phyloP scores from a whole-genome alignment of 2,329 filamentous ascomycete species.

The Fusarium sp. region DNA sequence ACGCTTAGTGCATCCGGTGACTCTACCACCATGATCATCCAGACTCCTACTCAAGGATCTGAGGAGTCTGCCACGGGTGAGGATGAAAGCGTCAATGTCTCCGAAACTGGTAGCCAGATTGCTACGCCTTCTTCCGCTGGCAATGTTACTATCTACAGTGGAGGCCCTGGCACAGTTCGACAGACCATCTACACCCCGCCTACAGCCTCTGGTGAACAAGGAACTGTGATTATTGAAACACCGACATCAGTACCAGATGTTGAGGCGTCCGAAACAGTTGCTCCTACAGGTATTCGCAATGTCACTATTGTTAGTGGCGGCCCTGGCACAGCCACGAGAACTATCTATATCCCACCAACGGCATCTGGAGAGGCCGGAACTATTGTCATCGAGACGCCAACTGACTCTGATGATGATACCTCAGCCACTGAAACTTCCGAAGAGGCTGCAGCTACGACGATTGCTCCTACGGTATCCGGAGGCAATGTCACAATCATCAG shows the following conservation, averaged over 20 bases:
- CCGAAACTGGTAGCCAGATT: not conserved
- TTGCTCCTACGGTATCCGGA: not conserved
- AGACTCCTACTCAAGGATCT: constrained; percentile 9
- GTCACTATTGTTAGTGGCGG: constrained; percentile 16
- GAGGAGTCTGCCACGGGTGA: not conserved
- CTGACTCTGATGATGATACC: no score
- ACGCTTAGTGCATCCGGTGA: not conserved
- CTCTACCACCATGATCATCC: constrained; percentile 12
- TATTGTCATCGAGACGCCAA: constrained; percentile 1
- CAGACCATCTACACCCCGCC: constrained; percentile 7
- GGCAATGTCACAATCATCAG: constrained; percentile 4
- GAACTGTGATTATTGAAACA: constrained; percentile 10
- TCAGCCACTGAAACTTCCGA: no score
- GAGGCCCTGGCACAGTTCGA: not conserved
- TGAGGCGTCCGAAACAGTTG: not conserved
- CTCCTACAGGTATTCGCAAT: not conserved
- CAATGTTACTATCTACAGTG: not conserved
- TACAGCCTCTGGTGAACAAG: not conserved
- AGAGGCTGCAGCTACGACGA: no score
- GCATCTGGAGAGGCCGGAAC: constrained; percentile 1
- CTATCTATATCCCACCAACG: not conserved
- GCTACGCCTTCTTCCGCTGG: not conserved
- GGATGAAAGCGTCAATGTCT: not conserved
- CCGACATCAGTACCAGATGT: not conserved
- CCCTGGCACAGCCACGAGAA: not conserved